Conservation (phyloP, 306 rosid species). For the Rubus idaeus region DNA sequence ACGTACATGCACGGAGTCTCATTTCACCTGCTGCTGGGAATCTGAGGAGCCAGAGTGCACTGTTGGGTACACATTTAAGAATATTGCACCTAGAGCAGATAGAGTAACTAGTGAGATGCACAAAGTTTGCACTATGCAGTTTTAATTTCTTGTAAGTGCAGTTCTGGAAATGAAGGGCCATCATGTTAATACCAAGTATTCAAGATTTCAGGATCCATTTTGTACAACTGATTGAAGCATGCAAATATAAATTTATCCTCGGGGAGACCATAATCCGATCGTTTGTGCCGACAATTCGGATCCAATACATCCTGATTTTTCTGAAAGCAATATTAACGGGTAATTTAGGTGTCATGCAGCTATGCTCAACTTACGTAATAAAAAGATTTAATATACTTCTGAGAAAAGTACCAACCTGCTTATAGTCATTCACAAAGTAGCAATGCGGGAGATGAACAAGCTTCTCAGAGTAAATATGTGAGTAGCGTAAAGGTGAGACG, state of each 20-base stretch:
- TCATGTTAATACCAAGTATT: slow-evolving; percentile 66
- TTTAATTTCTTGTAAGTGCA: background rate
- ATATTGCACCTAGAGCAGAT: slow-evolving; percentile 76
- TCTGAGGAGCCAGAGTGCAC: slow-evolving; percentile 97
- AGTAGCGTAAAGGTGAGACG: slow-evolving; percentile 74
- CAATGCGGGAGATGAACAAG: slow-evolving; percentile 97
- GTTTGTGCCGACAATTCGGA: slow-evolving; percentile 73
- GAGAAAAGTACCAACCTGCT: slow-evolving; percentile 61
- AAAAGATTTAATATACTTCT: background rate
- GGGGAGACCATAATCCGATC: slow-evolving; percentile 87
- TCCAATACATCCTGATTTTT: slow-evolving; percentile 90
- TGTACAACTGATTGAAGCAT: slow-evolving; percentile 95
- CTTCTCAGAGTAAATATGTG: slow-evolving; percentile 93
- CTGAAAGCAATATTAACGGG: slow-evolving; percentile 40
- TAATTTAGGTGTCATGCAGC: background rate
- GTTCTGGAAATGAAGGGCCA: slow-evolving; percentile 13
- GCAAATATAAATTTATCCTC: slow-evolving; percentile 92
- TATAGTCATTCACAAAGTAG: slow-evolving; percentile 95
- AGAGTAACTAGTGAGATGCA: slow-evolving; percentile 23
- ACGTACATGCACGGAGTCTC: slow-evolving; percentile 84
- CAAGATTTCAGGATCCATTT: slow-evolving; percentile 98
- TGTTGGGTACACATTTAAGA: slow-evolving; percentile 90
- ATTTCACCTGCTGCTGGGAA: slow-evolving; percentile 98
- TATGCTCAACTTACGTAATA: background rate
- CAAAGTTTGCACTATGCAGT: background rate